These are phyloP conservation scores for Cavenderia fasciculata DNA, from an alignment of 78 protist genomes.

Conservation along the genomic window DNA sequence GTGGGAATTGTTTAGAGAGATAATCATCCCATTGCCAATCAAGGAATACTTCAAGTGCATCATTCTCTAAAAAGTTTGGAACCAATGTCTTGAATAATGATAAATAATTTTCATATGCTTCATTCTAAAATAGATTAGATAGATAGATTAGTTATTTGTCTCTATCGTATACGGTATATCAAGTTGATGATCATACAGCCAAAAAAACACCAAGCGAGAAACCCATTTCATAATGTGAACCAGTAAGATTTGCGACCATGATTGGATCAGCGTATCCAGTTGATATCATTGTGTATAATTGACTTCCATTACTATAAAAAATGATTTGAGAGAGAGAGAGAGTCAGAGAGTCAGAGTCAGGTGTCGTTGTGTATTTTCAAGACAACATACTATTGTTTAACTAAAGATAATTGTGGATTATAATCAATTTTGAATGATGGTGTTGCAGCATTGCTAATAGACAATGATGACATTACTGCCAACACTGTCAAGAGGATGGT, in stretches of 20 bases:
- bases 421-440: conserved; percentile 52
- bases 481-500: too few species aligned
- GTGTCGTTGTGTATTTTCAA: not conserved
- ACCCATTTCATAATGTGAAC: conserved; percentile 74
- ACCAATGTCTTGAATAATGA: not conserved
- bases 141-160: too few species aligned
- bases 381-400: conserved; percentile 31
- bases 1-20: conserved; percentile 50
- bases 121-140: not conserved
- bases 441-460: too few species aligned
- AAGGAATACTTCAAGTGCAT: conserved; percentile 29
- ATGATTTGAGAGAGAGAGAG: not conserved
- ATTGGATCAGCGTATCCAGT: conserved; percentile 50
- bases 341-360: not conserved
- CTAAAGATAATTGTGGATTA: conserved; percentile 10
- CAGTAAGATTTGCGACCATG: conserved; percentile 52
- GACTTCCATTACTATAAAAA: conserved; percentile 29
- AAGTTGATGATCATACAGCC: too few species aligned
- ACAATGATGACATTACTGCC: too few species aligned
- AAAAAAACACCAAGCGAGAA: conserved; percentile 44
- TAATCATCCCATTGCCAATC: conserved; percentile 73
- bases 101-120: conserved; percentile 6
- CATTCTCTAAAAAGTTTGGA: conserved; percentile 19
- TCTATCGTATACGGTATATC: too few species aligned
- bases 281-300: conserved; percentile 6